Percentiles rank a stretch among this genome's conserved stretches.
Conservation (phyloP, 192 early-diverging fungal genomes). For the Dimargaris xerosporica region DNA sequence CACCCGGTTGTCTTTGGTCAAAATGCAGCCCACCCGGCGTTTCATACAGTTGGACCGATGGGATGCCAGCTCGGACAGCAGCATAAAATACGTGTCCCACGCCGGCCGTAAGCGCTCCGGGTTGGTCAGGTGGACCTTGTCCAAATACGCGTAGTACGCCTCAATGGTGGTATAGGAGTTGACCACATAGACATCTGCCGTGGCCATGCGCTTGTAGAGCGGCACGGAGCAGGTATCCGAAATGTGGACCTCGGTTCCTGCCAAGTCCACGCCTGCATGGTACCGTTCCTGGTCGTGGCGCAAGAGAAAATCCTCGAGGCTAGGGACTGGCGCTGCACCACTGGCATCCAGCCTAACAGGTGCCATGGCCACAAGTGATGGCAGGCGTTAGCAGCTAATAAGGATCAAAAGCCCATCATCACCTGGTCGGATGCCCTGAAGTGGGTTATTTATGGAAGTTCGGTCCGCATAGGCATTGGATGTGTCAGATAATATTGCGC, state of each 20-base stretch:
- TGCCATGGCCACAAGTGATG: no score
- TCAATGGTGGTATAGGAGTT: slow-evolving; percentile 32
- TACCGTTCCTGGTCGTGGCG: slow-evolving; percentile 34
- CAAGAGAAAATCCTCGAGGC: slow-evolving; percentile 42
- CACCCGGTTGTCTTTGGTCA: slow-evolving; percentile 73
- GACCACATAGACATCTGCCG: slow-evolving; percentile 44
- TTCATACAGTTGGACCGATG: slow-evolving; percentile 96
- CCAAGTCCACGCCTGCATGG: no score
- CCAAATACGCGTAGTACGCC: slow-evolving; percentile 27
- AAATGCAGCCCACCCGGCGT: slow-evolving; percentile 85
- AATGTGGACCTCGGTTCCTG: neutral
- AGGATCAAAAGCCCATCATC: no score
- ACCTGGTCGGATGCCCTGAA: no score
- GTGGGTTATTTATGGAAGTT: no score
- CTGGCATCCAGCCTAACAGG: no score
- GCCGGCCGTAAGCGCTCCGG: slow-evolving; percentile 67
- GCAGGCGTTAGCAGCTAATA: no score
- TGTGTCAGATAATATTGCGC: no score
- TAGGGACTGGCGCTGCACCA: slow-evolving; percentile 12
- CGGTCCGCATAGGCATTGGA: no score
- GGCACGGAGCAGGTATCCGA: slow-evolving; percentile 6
- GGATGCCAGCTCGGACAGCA: slow-evolving; percentile 80
- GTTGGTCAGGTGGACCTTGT: slow-evolving; percentile 43
- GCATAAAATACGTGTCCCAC: slow-evolving; percentile 98
- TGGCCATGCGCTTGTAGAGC: slow-evolving; percentile 21